These are phyloP conservation scores for Syzygium grande DNA, from an alignment of 345 rosid genomes.

Conservation along the genomic window DNA sequence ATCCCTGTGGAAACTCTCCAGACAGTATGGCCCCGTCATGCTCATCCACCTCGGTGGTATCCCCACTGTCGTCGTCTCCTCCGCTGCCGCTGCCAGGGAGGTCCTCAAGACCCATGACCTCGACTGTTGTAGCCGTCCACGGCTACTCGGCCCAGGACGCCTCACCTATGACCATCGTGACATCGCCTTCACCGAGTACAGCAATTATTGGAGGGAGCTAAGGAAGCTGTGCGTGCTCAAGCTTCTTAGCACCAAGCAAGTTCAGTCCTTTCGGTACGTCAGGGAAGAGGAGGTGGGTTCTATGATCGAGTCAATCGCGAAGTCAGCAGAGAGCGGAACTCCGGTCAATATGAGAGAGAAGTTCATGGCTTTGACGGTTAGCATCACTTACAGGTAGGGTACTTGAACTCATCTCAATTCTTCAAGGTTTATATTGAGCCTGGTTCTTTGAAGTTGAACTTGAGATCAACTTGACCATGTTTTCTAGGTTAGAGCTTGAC, in stretches of 20 bases:
- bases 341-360: constrained; percentile 19
- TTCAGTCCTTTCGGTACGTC: constrained; percentile 6
- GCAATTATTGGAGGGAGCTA: constrained; percentile 9
- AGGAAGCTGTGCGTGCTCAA: constrained; percentile 17
- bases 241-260: constrained; percentile 13
- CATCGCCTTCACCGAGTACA: constrained; percentile 13
- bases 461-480: background rate
- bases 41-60: constrained; percentile 16
- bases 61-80: constrained; percentile 12
- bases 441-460: background rate
- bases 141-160: constrained; percentile 6
- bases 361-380: constrained; percentile 11
- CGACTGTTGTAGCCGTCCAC: constrained; percentile 10
- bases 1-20: constrained; percentile 10
- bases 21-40: constrained; percentile 24
- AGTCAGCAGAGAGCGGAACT: background rate
- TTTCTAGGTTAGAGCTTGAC: background rate
- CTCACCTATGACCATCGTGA: constrained; percentile 25
- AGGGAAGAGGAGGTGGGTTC: constrained; percentile 21
- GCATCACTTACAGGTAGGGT: background rate
- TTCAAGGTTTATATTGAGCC: background rate
- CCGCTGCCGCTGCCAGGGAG: constrained; percentile 7
- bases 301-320: constrained; percentile 16
- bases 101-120: constrained; percentile 19
- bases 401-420: background rate